Conservation (phyloP, 805 yeast species). For the Wickerhamia fluorescens region DNA sequence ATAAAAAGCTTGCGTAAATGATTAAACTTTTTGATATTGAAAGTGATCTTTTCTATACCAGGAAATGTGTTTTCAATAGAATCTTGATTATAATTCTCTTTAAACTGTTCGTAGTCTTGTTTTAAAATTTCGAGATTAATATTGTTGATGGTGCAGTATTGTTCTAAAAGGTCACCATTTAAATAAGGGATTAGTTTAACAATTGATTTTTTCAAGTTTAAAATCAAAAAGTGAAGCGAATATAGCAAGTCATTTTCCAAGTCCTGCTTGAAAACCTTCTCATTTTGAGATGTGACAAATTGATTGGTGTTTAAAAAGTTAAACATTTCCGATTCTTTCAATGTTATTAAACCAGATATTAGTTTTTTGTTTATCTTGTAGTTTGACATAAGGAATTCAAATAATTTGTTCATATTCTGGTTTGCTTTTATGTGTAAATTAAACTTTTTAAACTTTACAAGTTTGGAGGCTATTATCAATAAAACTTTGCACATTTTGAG, state of each 20-base stretch:
- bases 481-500: conserved; percentile 24
- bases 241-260: conserved; percentile 15
- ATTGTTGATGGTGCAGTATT: conserved; percentile 33
- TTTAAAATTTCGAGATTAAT: conserved; percentile 16
- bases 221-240: conserved; percentile 20
- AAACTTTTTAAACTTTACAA: conserved; percentile 20
- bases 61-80: neutral
- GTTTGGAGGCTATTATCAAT: conserved; percentile 20
- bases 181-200: conserved; percentile 22
- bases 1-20: conserved; percentile 30
- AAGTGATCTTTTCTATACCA: conserved; percentile 6
- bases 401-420: conserved; percentile 16
- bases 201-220: conserved; percentile 23
- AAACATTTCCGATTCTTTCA: conserved; percentile 27
- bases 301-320: conserved; percentile 8
- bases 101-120: neutral
- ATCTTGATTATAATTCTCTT: conserved; percentile 3
- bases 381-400: conserved; percentile 24
- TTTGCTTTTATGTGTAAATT: conserved; percentile 16
- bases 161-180: conserved; percentile 33
- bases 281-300: conserved; percentile 1
- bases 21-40: conserved; percentile 22
- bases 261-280: conserved; percentile 3
- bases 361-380: conserved; percentile 31
- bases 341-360: conserved; percentile 22